Base-by-base conservation (phyloP, 768 basidiomycete species). In the Collybia nuda region DNA sequence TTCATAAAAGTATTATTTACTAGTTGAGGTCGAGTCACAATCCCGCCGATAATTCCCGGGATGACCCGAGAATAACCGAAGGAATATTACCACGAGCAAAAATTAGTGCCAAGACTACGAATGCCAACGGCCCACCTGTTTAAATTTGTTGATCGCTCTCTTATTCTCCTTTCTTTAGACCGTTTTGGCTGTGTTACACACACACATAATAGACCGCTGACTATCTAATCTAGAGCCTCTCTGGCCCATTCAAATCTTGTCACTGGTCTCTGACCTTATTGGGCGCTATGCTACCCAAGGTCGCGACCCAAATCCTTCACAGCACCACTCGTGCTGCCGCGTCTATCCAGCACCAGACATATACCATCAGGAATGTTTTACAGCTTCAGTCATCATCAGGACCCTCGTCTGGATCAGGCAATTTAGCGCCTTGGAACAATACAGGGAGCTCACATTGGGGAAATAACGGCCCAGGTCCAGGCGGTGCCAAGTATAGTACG, bases 301-400 rank as follows among this genome's bases (percentile, higher is more conserved):
- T 88, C 70, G 85, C 88, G 24, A 86, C 84, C n/a, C 82, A 86
- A 44, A 74, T 93, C 46, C 70, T 93, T 28, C 81, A 90, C 53
- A 84, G 85, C 56, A 88, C 87, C 0, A 78, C 85, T 12, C 85
- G 90, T 61, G 88, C 86, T 14, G 90, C 84, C 41, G 82, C 86
- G 0, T 81, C 84, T 42, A 85, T 87, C 49, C 88, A 91, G 58
- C 83, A 84, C 54, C 88, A 88, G 64, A 77, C 75, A 4, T 76
- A 84, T 53, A 80, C 87, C 0, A 73, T 91, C 64, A 75, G 89
- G 51, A 92, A 87, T 77, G 90, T 87, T 48, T 77, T 91, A 49
- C 86, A 90, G 62, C 62, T 82, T 15, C 84, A 84, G 68, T 74
- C 80, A 1, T 73, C 79, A 2, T 74, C 79, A 38, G 66, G 72